These are phyloP conservation scores for Termitomyces titanicus DNA, from an alignment of 768 basidiomycete species.

Conservation along the genomic window DNA sequence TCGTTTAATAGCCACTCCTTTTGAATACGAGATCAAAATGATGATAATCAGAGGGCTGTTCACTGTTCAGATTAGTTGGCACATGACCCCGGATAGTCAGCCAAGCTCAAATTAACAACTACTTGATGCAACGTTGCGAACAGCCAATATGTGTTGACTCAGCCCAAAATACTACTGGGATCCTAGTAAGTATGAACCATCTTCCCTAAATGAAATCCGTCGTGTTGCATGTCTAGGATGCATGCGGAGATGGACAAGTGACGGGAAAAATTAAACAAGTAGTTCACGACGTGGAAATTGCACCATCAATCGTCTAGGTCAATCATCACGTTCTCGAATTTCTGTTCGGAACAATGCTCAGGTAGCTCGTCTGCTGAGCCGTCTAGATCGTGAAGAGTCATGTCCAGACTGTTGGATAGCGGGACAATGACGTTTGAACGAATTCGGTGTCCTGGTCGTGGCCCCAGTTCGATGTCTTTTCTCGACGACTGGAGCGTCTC, in stretches of 20 bases:
- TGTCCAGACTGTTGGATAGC: background rate
- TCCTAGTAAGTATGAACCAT: background rate
- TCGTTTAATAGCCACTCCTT: background rate
- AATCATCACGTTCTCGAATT: constrained; percentile 28
- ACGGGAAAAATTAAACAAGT: too few relatives aligned
- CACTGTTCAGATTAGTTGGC: too few relatives aligned
- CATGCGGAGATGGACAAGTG: background rate
- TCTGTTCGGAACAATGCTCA: background rate
- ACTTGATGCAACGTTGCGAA: background rate
- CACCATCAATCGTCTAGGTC: constrained; percentile 38
- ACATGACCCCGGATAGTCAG: background rate
- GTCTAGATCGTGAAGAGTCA: constrained; percentile 18
- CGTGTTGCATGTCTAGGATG: background rate
- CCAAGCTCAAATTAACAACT: background rate
- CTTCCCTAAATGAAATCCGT: too few relatives aligned
- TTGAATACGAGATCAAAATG: background rate
- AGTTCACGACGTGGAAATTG: background rate
- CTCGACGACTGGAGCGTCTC: constrained; percentile 48
- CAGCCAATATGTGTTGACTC: background rate
- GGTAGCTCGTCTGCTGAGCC: constrained; percentile 23
- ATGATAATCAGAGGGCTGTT: background rate
- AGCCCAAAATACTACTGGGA: background rate
- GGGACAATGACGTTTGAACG: constrained; percentile 49
- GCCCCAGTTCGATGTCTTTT: constrained; percentile 55
- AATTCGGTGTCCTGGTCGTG: constrained; percentile 58